A percentile compares a stretch with the other conserved stretches of the same genome.
phyloP scores from a whole-genome alignment of 2,329 filamentous ascomycete species.

The Cercospora sesami region DNA sequence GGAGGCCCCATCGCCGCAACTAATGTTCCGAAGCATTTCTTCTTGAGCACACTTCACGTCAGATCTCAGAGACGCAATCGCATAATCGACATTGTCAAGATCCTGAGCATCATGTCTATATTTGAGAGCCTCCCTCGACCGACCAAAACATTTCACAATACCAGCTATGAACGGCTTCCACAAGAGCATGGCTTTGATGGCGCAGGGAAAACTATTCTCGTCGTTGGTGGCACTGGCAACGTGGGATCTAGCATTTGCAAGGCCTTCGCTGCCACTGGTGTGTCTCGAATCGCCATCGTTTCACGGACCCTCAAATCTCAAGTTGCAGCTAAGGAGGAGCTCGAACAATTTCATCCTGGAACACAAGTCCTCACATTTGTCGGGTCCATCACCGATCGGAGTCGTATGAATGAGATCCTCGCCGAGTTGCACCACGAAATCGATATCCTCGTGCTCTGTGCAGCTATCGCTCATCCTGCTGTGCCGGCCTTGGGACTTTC shows the following conservation, averaged over 20 bases:
- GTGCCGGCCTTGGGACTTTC: slow-evolving; percentile 36
- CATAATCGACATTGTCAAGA: neutral
- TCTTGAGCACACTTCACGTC: neutral
- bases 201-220: slow-evolving; percentile 31
- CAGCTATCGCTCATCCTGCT: slow-evolving; percentile 37
- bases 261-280: slow-evolving; percentile 31
- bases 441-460: slow-evolving; percentile 47
- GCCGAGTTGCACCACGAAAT: slow-evolving; percentile 18
- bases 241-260: slow-evolving; percentile 30
- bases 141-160: slow-evolving; percentile 30
- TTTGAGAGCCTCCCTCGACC: slow-evolving; percentile 22
- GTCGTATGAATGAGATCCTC: slow-evolving; percentile 33
- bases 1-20: neutral
- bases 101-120: slow-evolving; percentile 1
- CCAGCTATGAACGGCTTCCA: slow-evolving; percentile 29
- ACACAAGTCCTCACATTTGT: slow-evolving; percentile 40
- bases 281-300: slow-evolving; percentile 27
- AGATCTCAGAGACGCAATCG: neutral
- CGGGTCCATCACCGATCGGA: slow-evolving; percentile 31
- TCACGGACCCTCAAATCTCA: slow-evolving; percentile 36
- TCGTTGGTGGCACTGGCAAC: slow-evolving; percentile 32
- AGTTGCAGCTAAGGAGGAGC: slow-evolving; percentile 41
- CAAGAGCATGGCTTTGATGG: slow-evolving; percentile 27
- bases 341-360: slow-evolving; percentile 38
- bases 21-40: neutral